A percentile compares a stretch with the other conserved stretches of the same genome.
phyloP scores from a whole-genome alignment of 2,329 filamentous ascomycete genomes.

The Ophiostoma sp. region DNA sequence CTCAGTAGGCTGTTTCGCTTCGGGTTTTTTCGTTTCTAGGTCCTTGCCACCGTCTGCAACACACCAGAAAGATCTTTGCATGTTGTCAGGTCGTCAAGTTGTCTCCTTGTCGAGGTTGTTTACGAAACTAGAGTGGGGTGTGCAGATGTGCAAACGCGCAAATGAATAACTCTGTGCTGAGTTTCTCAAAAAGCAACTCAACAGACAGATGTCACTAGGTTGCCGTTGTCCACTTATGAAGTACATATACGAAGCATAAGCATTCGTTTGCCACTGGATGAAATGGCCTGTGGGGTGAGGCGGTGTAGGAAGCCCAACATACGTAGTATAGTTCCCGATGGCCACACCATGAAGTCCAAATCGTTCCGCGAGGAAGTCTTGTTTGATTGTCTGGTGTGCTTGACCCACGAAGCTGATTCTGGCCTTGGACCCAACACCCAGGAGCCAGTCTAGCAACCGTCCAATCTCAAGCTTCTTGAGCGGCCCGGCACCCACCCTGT shows the following conservation, averaged over 20 bases:
- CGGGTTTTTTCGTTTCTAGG: not conserved
- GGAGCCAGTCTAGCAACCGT: not conserved
- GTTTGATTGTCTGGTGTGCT: not conserved
- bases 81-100: too few species aligned
- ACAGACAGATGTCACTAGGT: not conserved
- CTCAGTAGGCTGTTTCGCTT: not conserved
- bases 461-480: not conserved
- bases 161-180: not conserved
- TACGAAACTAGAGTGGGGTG: not conserved
- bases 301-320: not conserved
- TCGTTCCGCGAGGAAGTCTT: not conserved
- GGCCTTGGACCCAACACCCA: not conserved
- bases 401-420: not conserved
- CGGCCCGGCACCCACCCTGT: conserved; percentile 11
- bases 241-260: not conserved
- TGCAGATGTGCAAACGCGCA: not conserved
- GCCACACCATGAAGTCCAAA: not conserved
- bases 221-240: not conserved
- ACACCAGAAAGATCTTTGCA: not conserved
- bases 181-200: not conserved
- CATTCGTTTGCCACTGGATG: not conserved
- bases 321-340: not conserved
- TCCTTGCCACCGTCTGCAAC: not conserved
- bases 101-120: not conserved
- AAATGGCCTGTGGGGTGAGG: not conserved